Percentiles rank a stretch among this genome's conserved stretches.
These are phyloP conservation scores for Pisolithus orientalis DNA, from an alignment of 768 basidiomycete genomes.

Conservation along the genomic window DNA sequence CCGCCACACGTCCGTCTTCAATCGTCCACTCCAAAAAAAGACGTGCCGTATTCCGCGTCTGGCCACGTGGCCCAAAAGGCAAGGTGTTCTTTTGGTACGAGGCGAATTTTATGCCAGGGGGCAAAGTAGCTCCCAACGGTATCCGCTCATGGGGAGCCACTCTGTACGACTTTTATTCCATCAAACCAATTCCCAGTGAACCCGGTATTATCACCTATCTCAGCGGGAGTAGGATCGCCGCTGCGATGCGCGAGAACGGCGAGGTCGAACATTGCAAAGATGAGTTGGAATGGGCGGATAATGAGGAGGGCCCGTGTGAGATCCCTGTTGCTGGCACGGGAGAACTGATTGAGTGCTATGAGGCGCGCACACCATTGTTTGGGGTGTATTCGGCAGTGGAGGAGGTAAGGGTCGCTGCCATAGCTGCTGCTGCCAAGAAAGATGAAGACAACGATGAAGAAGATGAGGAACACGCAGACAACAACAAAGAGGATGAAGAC, in stretches of 20 bases:
- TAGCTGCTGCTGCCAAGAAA: neutral
- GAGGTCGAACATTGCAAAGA: conserved; percentile 11
- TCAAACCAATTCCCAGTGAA: conserved; percentile 1
- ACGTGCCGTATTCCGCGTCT: conserved; percentile 17
- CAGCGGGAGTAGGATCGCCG: conserved; percentile 17
- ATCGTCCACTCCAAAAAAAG: neutral
- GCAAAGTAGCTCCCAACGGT: conserved; percentile 16
- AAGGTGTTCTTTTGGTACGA: neutral
- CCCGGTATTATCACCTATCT: neutral
- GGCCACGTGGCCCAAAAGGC: conserved; percentile 22
- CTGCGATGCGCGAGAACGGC: conserved; percentile 4
- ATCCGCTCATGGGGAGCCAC: conserved; percentile 22
- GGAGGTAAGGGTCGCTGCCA: neutral
- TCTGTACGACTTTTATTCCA: conserved; percentile 19
- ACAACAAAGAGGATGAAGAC: neutral
- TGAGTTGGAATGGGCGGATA: conserved; percentile 17
- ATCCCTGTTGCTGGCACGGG: conserved; percentile 11
- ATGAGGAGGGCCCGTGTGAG: conserved; percentile 18
- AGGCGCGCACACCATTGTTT: conserved; percentile 3
- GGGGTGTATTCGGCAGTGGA: neutral
- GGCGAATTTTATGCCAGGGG: neutral
- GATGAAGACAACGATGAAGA: neutral
- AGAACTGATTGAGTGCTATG: conserved; percentile 8
- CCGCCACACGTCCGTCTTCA: too few relatives aligned
- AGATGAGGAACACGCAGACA: neutral